Evolutionary conservation across 768 basidiomycete genomes (phyloP), one percentile per base, ranked within the genome.

Genomic region (Leccinum pellstonianum): DNA sequence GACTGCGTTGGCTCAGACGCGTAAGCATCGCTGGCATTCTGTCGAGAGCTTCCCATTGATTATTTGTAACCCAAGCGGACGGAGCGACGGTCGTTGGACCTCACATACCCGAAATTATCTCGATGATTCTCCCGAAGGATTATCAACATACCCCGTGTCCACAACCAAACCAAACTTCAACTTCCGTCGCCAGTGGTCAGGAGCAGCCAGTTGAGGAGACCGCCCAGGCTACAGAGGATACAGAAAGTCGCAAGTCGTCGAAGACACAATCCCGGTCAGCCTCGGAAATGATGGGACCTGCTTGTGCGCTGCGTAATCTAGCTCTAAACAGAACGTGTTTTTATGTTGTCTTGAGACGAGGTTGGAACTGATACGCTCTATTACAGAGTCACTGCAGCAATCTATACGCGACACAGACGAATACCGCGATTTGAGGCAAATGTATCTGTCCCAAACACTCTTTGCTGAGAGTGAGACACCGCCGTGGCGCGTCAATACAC

Each of bases 281-380:
- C 52, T 63, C 69, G 9, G 54, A 56, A 58, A 66, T 70, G 66
- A 10, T 70, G 58, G 69, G 69, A 31, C 66, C 69, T 4, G 60
- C 69, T 19, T 70, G 63, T 29, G 69, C 66, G 10, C 33, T 70
- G 46, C 63, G 66, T 7, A 62, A 59, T 15, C 55, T 70, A n/a
- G 66, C 64, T 9, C 66, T 59, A 35, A 54, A 62, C 25, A 15
- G 68, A 14, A 52, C 60, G 64, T 62, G 9, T 56, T 53, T 23
- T 1, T 17, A 8, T 14, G 1, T 4, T 12, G n/a, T 37, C 41
- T 52, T 33, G 1, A 4, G 19, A 5, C 5, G 15, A 25, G 7
- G 4, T 10, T 15, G 17, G 5, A 50, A 37, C 51, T 63, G 47
- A 68, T n/a, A 1, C 12, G 11, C 0, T 4, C 19, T 8, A 12